These are phyloP conservation scores for Solanum tacnaense DNA, from an alignment of 257 asterid genomes.

Conservation along the genomic window DNA sequence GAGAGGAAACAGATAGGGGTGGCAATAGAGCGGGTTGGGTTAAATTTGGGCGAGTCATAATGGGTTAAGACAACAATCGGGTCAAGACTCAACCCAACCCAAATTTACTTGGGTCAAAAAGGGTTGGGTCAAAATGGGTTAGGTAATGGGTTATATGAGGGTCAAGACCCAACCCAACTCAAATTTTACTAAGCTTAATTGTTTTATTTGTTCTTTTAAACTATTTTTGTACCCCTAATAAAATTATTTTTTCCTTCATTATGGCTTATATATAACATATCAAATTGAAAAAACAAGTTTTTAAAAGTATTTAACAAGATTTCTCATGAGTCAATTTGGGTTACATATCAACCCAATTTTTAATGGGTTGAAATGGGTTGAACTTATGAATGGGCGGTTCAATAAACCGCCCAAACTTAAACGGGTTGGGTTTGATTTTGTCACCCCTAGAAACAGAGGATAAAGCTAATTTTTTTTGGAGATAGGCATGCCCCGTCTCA, in stretches of 20 bases:
- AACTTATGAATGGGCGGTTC: not conserved
- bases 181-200: not conserved
- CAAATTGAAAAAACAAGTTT: not conserved
- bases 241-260: not conserved
- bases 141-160: too few relatives aligned
- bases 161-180: not conserved
- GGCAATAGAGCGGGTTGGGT: not conserved
- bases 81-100: not conserved
- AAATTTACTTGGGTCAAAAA: too few relatives aligned
- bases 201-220: not conserved
- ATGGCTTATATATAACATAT: not conserved
- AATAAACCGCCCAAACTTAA: not conserved
- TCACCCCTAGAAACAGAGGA: not conserved
- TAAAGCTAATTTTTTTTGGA: not conserved
- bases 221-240: not conserved
- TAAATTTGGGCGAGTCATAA: not conserved
- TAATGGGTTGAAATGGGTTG: not conserved
- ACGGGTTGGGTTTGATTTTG: not conserved
- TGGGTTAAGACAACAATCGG: not conserved
- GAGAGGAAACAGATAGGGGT: not conserved
- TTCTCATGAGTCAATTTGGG: not conserved
- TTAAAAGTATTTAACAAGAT: not conserved
- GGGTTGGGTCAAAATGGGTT: too few relatives aligned
- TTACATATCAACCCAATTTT: not conserved
- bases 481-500: not conserved